Conservation (phyloP, 306 rosid species). For the Rubus idaeus region DNA sequence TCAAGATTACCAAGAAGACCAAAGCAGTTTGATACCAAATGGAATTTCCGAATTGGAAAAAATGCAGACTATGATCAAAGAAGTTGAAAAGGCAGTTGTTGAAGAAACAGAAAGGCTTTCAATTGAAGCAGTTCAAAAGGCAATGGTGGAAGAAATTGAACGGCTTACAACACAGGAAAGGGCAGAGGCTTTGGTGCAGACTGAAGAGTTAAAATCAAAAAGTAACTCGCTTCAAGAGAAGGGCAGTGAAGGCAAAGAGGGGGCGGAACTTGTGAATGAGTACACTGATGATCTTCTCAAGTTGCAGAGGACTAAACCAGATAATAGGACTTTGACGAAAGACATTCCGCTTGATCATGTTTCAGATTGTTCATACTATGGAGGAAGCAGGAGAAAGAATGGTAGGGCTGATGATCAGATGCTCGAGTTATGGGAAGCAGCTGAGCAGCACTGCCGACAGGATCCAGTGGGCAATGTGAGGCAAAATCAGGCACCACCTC, state of each 20-base stretch:
- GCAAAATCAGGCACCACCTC: constrained; percentile 40
- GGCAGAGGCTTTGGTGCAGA: constrained; percentile 26
- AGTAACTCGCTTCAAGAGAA: constrained; percentile 18
- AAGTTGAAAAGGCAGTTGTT: constrained; percentile 39
- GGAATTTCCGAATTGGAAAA: constrained; percentile 68
- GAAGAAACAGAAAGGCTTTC: constrained; percentile 53
- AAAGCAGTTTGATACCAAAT: constrained; percentile 26
- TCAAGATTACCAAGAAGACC: constrained; percentile 34
- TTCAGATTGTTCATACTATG: constrained; percentile 53
- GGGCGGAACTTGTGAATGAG: constrained; percentile 31
- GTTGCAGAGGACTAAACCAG: constrained; percentile 47
- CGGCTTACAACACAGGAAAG: constrained; percentile 29
- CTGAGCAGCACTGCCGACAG: constrained; percentile 48
- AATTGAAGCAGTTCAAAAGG: constrained; percentile 34
- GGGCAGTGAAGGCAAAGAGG: constrained; percentile 35
- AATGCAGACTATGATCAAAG: constrained; percentile 55
- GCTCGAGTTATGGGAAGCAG: constrained; percentile 92
- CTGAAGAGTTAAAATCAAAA: constrained; percentile 27
- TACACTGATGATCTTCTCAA: constrained; percentile 18
- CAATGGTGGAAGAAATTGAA: constrained; percentile 55
- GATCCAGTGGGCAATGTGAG: constrained; percentile 27
- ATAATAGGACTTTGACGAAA: constrained; percentile 63
- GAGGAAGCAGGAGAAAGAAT: constrained; percentile 52
- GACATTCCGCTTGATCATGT: constrained; percentile 89
- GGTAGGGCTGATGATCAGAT: constrained; percentile 69